Evolutionary conservation across 805 yeast species (phyloP).

Genomic region (Saccharomycopsis sp.): DNA sequence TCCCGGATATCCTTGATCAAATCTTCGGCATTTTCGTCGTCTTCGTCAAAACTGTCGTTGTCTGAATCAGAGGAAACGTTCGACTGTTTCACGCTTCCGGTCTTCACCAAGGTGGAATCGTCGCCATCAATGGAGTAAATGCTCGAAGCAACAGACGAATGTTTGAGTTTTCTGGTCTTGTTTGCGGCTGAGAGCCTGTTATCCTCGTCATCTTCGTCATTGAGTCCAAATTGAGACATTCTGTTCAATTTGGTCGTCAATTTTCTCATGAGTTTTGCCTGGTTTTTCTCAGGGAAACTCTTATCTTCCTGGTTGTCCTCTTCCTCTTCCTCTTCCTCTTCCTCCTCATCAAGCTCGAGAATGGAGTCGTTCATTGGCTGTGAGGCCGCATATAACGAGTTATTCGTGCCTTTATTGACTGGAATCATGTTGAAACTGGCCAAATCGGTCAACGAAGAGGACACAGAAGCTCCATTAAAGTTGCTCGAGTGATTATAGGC

Average conservation of each 20-base stretch:
- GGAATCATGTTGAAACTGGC: slow-evolving; percentile 3
- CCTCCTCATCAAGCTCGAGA: not conserved
- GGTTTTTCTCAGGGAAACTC: slow-evolving; percentile 12
- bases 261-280: slow-evolving; percentile 18
- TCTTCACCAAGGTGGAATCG: not conserved
- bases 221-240: slow-evolving; percentile 18
- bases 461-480: not conserved
- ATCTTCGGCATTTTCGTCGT: slow-evolving; percentile 10
- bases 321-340: not conserved
- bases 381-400: not conserved
- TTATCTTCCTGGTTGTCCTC: not conserved
- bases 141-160: slow-evolving; percentile 16
- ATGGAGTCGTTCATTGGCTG: not conserved
- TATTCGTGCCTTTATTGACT: not conserved
- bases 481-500: not conserved
- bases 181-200: slow-evolving; percentile 5
- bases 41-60: not conserved
- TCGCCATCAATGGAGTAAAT: slow-evolving; percentile 16
- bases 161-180: slow-evolving; percentile 4
- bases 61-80: not conserved
- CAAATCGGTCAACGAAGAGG: not conserved
- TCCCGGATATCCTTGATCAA: slow-evolving; percentile 11
- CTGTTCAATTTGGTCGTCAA: slow-evolving; percentile 19
- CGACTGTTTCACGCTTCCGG: not conserved
- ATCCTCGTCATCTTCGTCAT: slow-evolving; percentile 18